Evolutionary conservation across 1,139 yeast species (phyloP), one percentile per base, ranked within the genome.

Genomic region (Yamadazyma songkhlaensis): DNA sequence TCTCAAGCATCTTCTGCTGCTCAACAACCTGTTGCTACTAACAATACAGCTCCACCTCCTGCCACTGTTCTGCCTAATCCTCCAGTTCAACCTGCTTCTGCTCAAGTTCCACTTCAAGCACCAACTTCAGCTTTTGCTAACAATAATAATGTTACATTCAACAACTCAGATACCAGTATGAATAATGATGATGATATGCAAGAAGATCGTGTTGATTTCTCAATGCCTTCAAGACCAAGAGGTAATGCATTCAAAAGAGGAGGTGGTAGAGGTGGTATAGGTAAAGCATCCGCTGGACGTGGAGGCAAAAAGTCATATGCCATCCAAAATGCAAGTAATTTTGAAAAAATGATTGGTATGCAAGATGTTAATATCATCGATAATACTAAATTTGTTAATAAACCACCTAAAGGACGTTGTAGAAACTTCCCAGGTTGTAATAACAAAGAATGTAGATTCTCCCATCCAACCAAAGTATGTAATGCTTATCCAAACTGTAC

Each of bases 401-500:
- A 72, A 54, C 68, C 78, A 32, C 62, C 77, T 35, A 75, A 72
- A 46, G 83, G 83, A 31, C 78, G 96, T 57, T 88, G 96, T 58
- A 71, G 72, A 25, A 75, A 81, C 40, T 86, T 86, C 65, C 96
- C 96, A 25, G 77, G 81, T 53, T 88, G 96, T 64, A 60, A 71
- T 37, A 75, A 77, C 39, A 78, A 69, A 54, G 77, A 78, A 36
- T 88, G 96, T 59, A 74, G 72, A 38, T 81, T 75, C 53, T 77
- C 89, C 2, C 96, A 88, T 60, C 96, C 96, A 20, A 79, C 88
- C 2, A 83, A 75, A 49, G 71, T 71, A 9, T 88, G 96, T 59
- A 78, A 74, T 59, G 76, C 77, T n/a, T 86, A 72, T 58, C 95
- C 95, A 38, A 75, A 81, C 52, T 88, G 96, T 63, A 74, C 85